Evolutionary conservation across 441 rosid genomes (phyloP).

Genomic region (Jatropha multifida): DNA sequence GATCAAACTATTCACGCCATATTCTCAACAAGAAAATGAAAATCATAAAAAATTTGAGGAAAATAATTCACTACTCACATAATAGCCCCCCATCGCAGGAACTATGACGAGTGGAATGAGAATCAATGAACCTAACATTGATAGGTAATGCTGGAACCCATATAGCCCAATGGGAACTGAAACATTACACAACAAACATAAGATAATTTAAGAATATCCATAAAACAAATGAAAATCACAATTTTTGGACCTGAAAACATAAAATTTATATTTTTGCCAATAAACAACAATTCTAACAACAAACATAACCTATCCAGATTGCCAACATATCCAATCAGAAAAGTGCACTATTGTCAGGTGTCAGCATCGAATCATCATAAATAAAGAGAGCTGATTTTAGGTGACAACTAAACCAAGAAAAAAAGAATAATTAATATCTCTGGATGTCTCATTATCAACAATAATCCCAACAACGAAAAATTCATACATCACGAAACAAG

Average conservation of each 20-base stretch:
- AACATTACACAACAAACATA: slow-evolving; percentile 26
- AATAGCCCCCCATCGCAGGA: slow-evolving; percentile 98
- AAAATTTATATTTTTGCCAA: background rate
- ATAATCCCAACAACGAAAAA: background rate
- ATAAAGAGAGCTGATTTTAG: background rate
- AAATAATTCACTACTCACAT: slow-evolving; percentile 53
- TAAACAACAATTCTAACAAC: slow-evolving; percentile 1
- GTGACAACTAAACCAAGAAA: background rate
- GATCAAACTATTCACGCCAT: slow-evolving; percentile 18
- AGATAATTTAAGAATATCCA: slow-evolving; percentile 14
- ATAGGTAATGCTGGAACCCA: slow-evolving; percentile 93
- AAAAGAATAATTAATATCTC: background rate
- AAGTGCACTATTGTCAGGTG: background rate
- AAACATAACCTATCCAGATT: background rate
- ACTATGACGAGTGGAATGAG: slow-evolving; percentile 90
- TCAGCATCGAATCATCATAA: background rate
- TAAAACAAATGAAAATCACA: slow-evolving; percentile 5
- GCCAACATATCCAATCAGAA: background rate
- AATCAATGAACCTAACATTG: slow-evolving; percentile 84
- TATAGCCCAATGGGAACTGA: slow-evolving; percentile 93
- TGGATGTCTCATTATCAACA: slow-evolving; percentile 4
- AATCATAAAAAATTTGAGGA: slow-evolving; percentile 7
- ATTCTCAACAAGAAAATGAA: slow-evolving; percentile 6
- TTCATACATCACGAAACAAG: slow-evolving; percentile 1
- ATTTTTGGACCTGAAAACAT: background rate